phyloP scores from a whole-genome alignment of 257 asterid genomes.

The Primulina tabacum region DNA sequence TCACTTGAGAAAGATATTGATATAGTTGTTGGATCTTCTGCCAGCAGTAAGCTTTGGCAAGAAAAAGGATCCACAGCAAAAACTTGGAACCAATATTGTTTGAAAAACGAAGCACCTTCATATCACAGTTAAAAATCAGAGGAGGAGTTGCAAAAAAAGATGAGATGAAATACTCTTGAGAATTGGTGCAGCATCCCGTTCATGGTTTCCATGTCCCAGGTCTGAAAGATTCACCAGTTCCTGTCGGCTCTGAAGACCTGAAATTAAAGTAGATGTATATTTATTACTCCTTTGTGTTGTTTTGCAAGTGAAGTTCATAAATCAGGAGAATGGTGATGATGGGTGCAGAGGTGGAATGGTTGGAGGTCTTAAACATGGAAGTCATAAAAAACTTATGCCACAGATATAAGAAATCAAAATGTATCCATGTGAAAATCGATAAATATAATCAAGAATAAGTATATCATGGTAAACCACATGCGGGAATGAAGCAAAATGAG shows the following conservation, averaged over 20 bases:
- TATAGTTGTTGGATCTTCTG: not conserved
- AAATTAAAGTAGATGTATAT: constrained; percentile 20
- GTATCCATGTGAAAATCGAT: not conserved
- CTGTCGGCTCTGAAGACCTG: constrained; percentile 84
- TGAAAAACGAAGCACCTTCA: not conserved
- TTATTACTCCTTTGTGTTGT: not conserved
- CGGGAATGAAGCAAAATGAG: not conserved
- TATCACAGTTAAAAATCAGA: not conserved
- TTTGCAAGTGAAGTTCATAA: not conserved
- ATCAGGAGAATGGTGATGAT: not conserved
- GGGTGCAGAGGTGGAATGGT: not conserved
- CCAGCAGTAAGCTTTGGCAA: not conserved
- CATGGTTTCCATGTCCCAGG: constrained; percentile 99
- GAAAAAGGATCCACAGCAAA: not conserved
- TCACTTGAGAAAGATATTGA: not conserved
- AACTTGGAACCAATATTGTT: not conserved
- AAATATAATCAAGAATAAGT: too few relatives aligned
- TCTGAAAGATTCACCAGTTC: constrained; percentile 78
- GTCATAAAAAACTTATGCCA: not conserved
- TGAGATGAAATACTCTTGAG: not conserved
- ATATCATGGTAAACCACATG: not conserved
- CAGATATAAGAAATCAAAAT: not conserved
- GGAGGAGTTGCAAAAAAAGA: not conserved
- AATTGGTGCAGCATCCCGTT: constrained; percentile 31
- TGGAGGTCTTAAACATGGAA: not conserved